These are phyloP conservation scores for Termitomyces sp. DNA, from an alignment of 768 basidiomycete genomes.

Conservation along the genomic window DNA sequence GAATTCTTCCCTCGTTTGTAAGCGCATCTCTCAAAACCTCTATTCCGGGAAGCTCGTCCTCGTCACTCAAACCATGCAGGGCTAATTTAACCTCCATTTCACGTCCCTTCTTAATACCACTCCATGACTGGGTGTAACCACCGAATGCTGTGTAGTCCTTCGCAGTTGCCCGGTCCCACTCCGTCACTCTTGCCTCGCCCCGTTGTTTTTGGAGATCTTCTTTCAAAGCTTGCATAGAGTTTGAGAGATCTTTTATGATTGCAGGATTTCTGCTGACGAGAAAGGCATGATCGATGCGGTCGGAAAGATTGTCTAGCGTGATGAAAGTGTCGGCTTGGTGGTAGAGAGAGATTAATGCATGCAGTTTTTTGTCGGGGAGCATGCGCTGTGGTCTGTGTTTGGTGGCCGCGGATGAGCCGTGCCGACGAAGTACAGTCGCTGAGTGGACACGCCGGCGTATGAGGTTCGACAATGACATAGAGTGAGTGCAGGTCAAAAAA, in stretches of 20 bases:
- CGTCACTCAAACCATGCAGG: slow-evolving; percentile 43
- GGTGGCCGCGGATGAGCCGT: slow-evolving; percentile 17
- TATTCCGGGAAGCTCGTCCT: slow-evolving; percentile 33
- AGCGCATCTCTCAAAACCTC: slow-evolving; percentile 39
- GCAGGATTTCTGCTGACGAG: neutral
- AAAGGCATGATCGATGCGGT: slow-evolving; percentile 64
- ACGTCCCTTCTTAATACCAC: slow-evolving; percentile 20
- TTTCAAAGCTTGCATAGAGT: slow-evolving; percentile 15
- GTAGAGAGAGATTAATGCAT: slow-evolving; percentile 72
- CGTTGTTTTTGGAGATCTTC: slow-evolving; percentile 18
- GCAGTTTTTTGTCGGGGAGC: slow-evolving; percentile 57
- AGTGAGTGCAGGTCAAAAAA: neutral
- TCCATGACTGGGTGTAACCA: slow-evolving; percentile 18
- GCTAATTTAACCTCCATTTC: slow-evolving; percentile 44
- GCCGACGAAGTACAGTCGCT: slow-evolving; percentile 7
- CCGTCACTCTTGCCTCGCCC: slow-evolving; percentile 30
- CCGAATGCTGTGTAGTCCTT: too few relatives aligned
- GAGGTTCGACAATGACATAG: slow-evolving; percentile 11
- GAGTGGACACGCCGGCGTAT: slow-evolving; percentile 11
- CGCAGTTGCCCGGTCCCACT: slow-evolving; percentile 25
- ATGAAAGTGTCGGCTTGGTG: slow-evolving; percentile 71
- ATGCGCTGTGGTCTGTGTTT: slow-evolving; percentile 22
- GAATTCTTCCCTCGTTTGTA: slow-evolving; percentile 1
- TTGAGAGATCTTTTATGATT: neutral
- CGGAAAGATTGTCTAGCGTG: slow-evolving; percentile 61